Percentiles rank a stretch among this genome's conserved stretches.
These are phyloP conservation scores for Amesomyces nigricolor DNA, from an alignment of 2,329 filamentous ascomycete species.

Conservation along the genomic window DNA sequence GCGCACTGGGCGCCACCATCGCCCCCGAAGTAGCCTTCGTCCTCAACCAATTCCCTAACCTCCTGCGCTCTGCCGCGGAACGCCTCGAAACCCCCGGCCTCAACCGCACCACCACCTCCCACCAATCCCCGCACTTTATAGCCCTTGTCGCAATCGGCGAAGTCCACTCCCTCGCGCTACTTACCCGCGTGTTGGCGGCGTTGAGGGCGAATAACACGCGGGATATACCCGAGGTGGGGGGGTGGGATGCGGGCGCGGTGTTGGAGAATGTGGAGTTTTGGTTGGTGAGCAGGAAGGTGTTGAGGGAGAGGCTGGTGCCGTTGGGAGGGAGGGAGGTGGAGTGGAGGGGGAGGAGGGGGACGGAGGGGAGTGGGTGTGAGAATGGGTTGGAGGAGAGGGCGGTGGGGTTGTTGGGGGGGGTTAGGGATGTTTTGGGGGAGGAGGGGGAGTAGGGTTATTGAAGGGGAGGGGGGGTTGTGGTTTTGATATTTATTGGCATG, in stretches of 20 bases:
- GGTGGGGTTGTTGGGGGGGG: conserved; percentile 59
- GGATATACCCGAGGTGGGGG: conserved; percentile 61
- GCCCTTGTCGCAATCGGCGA: conserved; percentile 71
- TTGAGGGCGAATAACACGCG: conserved; percentile 62
- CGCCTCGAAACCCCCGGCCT: conserved; percentile 60
- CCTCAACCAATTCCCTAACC: conserved; percentile 79
- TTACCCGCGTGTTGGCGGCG: conserved; percentile 65
- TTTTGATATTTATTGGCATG: conserved; percentile 1
- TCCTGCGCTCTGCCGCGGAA: conserved; percentile 66
- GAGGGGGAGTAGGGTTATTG: conserved; percentile 30
- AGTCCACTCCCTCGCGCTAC: conserved; percentile 69
- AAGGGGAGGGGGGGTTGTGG: background rate
- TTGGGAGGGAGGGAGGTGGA: conserved; percentile 67
- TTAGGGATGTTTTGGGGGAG: conserved; percentile 48
- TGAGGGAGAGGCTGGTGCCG: conserved; percentile 69
- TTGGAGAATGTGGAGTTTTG: conserved; percentile 82
- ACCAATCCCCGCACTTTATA: conserved; percentile 54
- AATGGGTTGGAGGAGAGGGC: conserved; percentile 72
- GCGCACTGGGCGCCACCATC: conserved; percentile 72
- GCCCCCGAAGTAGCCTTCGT: conserved; percentile 82
- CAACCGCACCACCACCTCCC: conserved; percentile 47
- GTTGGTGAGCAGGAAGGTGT: conserved; percentile 60
- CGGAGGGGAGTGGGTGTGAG: conserved; percentile 43
- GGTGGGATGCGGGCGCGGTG: conserved; percentile 67
- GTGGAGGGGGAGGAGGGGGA: conserved; percentile 44